These are phyloP conservation scores for Paraphoma chrysanthemicola DNA, from an alignment of 2,329 filamentous ascomycete genomes.

Conservation along the genomic window DNA sequence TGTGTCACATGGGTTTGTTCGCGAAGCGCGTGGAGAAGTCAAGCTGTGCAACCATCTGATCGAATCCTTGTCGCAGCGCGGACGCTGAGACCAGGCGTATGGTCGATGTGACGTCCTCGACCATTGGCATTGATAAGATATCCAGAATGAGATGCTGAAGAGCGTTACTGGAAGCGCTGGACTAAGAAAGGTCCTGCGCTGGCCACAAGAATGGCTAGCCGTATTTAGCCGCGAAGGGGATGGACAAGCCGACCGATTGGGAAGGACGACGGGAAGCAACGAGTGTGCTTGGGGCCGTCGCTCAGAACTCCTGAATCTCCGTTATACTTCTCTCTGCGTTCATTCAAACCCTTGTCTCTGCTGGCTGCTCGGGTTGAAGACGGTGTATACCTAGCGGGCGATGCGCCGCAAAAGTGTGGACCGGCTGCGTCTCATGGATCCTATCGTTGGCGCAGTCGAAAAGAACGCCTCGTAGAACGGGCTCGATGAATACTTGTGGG, in stretches of 20 bases:
- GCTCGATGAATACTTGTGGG: neutral
- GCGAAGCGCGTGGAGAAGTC: slow-evolving; percentile 27
- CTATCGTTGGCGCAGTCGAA: neutral
- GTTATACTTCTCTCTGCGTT: neutral
- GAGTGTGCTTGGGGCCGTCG: neutral
- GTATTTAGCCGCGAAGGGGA: slow-evolving; percentile 25
- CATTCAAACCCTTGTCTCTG: neutral
- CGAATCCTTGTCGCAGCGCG: slow-evolving; percentile 3
- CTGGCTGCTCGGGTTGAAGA: too few species aligned
- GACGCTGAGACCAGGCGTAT: slow-evolving; percentile 9
- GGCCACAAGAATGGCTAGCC: slow-evolving; percentile 18
- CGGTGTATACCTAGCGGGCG: too few species aligned
- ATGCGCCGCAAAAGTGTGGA: neutral
- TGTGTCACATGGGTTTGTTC: slow-evolving; percentile 28
- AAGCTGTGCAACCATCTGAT: slow-evolving; percentile 31
- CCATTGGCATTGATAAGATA: neutral
- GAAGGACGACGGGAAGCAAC: slow-evolving; percentile 24
- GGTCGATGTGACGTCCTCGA: neutral
- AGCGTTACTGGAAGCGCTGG: too few species aligned
- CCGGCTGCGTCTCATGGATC: neutral
- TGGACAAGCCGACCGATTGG: slow-evolving; percentile 15
- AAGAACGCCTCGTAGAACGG: neutral
- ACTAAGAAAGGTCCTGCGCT: neutral
- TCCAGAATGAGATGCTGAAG: slow-evolving; percentile 1
- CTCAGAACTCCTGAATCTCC: neutral